Evolutionary conservation across 169 alveolate species (phyloP).

Genomic region (Plasmodium berghei): DNA sequence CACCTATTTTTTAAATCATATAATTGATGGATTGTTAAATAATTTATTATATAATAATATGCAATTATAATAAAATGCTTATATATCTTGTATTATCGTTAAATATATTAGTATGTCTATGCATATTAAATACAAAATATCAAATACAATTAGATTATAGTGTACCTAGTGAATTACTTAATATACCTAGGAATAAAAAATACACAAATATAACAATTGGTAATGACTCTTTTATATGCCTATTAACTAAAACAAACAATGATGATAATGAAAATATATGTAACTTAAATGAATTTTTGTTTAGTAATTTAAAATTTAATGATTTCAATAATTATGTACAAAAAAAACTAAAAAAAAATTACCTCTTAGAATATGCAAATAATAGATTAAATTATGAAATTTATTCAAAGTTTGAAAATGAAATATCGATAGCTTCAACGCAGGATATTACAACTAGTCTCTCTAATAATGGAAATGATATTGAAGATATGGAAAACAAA

Average conservation of each 20-base stretch:
- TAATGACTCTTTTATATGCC: slow-evolving; percentile 60
- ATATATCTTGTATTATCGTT: slow-evolving; percentile 24
- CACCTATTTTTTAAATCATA: not conserved
- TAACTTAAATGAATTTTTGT: not conserved
- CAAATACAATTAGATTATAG: slow-evolving; percentile 63
- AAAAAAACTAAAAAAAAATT: slow-evolving; percentile 27
- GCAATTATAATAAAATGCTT: slow-evolving; percentile 30
- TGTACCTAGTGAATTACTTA: slow-evolving; percentile 51
- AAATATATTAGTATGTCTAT: slow-evolving; percentile 43
- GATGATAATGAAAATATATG: slow-evolving; percentile 1
- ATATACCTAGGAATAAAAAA: slow-evolving; percentile 24
- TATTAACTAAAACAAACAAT: slow-evolving; percentile 8
- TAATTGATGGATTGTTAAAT: not conserved
- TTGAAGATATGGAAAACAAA: not conserved
- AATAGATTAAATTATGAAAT: slow-evolving; percentile 23
- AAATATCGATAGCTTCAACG: not conserved
- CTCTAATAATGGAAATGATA: not conserved
- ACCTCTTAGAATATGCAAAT: slow-evolving; percentile 30
- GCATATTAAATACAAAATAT: slow-evolving; percentile 70
- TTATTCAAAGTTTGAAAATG: not conserved
- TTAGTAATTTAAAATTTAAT: not conserved
- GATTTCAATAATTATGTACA: slow-evolving; percentile 27
- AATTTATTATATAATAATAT: slow-evolving; percentile 4
- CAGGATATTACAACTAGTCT: too few species aligned
- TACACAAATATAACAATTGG: slow-evolving; percentile 72